phyloP scores from a whole-genome alignment of 805 yeast species.

The Tetrapisispora namnaoensis region DNA sequence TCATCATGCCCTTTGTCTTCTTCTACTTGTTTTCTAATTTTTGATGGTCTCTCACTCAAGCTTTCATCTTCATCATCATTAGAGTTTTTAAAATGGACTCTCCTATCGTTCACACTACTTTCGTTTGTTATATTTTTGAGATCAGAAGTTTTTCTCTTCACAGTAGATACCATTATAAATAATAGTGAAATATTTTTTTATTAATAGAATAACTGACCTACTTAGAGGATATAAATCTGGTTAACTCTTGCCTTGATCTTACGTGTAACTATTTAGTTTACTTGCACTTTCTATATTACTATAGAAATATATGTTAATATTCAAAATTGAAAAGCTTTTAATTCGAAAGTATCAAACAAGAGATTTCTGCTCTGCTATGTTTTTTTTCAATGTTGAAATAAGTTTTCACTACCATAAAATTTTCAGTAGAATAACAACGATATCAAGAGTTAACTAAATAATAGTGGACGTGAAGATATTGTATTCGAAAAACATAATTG shows the following conservation, averaged over 20 bases:
- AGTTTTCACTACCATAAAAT: no score
- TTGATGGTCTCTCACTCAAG: slow-evolving; percentile 1
- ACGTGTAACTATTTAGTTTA: no score
- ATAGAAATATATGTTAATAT: no score
- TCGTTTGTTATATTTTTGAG: slow-evolving; percentile 6
- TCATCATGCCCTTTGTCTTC: slow-evolving; percentile 23
- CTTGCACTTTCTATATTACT: no score
- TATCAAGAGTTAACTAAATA: background rate
- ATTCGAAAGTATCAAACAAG: background rate
- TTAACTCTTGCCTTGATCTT: no score
- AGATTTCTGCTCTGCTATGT: background rate
- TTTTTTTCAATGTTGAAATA: background rate
- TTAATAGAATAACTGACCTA: no score
- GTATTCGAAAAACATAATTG: background rate
- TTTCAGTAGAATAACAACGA: background rate
- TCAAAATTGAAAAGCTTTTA: no score
- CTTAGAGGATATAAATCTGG: no score
- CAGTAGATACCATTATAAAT: background rate
- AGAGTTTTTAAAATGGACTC: background rate
- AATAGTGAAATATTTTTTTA: background rate
- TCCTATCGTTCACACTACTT: slow-evolving; percentile 3
- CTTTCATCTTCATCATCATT: background rate
- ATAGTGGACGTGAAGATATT: background rate
- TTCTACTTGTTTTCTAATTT: slow-evolving; percentile 7
- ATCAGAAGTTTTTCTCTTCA: slow-evolving; percentile 5